Evolutionary conservation across 352 stramenopile species (phyloP).

Genomic region (Phytophthora chlamydospora): DNA sequence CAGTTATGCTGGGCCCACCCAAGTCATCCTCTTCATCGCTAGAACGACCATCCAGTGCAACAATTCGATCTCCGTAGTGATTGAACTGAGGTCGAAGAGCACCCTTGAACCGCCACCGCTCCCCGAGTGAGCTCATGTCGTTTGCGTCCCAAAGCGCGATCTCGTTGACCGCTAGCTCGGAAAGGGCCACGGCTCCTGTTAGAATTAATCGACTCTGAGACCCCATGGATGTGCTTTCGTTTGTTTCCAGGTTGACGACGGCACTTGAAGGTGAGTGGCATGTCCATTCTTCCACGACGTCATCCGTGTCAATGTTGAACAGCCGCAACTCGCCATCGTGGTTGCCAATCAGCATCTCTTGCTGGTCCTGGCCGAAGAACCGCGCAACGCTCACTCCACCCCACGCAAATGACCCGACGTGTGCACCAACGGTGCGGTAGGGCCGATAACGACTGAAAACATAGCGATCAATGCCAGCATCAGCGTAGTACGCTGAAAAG

Average conservation of each 20-base stretch:
- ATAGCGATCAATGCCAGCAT: conserved; percentile 79
- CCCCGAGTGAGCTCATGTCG: conserved; percentile 50
- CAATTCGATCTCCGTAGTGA: conserved; percentile 76
- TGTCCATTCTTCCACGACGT: conserved; percentile 75
- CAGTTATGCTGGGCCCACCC: conserved; percentile 28
- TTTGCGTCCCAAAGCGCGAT: conserved; percentile 82
- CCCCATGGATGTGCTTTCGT: conserved; percentile 63
- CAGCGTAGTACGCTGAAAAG: conserved; percentile 59
- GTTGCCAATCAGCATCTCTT: conserved; percentile 76
- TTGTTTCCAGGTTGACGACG: conserved; percentile 75
- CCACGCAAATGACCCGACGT: conserved; percentile 58
- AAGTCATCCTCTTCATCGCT: conserved; percentile 42
- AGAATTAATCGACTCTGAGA: conserved; percentile 58
- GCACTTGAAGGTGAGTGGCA: conserved; percentile 76
- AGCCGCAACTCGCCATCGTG: conserved; percentile 69
- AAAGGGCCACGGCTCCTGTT: conserved; percentile 56
- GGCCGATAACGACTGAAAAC: conserved; percentile 81
- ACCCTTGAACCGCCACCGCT: conserved; percentile 71
- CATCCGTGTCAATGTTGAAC: conserved; percentile 68
- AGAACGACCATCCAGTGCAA: conserved; percentile 61
- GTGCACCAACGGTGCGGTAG: conserved; percentile 62
- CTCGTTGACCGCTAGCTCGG: conserved; percentile 56
- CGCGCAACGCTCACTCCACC: conserved; percentile 61
- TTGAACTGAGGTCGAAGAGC: conserved; percentile 75
- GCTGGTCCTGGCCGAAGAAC: conserved; percentile 71